These are phyloP conservation scores for Torulaspora microellipsoides DNA, from an alignment of 805 yeast genomes.

Conservation along the genomic window DNA sequence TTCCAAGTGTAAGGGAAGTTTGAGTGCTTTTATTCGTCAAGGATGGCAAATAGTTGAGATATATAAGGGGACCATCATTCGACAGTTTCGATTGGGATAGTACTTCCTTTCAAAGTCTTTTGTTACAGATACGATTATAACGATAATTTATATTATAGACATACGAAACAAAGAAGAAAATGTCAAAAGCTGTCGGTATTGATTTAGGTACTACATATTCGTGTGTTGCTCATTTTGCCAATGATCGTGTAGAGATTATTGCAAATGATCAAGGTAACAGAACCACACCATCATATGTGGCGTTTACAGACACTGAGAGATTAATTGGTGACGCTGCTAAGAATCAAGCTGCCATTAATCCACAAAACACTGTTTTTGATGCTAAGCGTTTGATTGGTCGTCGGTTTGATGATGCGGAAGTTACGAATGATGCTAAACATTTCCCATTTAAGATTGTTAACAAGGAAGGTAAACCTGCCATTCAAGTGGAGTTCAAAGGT, in stretches of 20 bases:
- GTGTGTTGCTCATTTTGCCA: constrained; percentile 92
- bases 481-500: constrained; percentile 76
- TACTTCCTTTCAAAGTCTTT: too few relatives aligned
- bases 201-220: constrained; percentile 90
- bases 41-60: background rate
- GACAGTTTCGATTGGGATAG: background rate
- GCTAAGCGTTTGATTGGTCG: constrained; percentile 94
- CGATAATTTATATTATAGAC: background rate
- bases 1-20: background rate
- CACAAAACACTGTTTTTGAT: constrained; percentile 83
- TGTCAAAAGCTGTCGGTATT: constrained; percentile 62
- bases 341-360: constrained; percentile 95
- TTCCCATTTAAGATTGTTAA: constrained; percentile 79
- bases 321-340: constrained; percentile 95
- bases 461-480: constrained; percentile 72
- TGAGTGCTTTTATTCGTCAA: background rate
- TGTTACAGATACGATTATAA: too few relatives aligned
- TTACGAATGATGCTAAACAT: constrained; percentile 73
- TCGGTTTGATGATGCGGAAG: constrained; percentile 73
- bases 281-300: constrained; percentile 94
- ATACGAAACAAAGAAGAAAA: constrained; percentile 18
- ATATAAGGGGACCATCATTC: constrained; percentile 6
- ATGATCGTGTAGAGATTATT: constrained; percentile 89
- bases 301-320: constrained; percentile 90
- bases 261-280: constrained; percentile 99